These are phyloP conservation scores for Phragmites australis DNA, from an alignment of 176 grass and related monocot species.

Conservation along the genomic window DNA sequence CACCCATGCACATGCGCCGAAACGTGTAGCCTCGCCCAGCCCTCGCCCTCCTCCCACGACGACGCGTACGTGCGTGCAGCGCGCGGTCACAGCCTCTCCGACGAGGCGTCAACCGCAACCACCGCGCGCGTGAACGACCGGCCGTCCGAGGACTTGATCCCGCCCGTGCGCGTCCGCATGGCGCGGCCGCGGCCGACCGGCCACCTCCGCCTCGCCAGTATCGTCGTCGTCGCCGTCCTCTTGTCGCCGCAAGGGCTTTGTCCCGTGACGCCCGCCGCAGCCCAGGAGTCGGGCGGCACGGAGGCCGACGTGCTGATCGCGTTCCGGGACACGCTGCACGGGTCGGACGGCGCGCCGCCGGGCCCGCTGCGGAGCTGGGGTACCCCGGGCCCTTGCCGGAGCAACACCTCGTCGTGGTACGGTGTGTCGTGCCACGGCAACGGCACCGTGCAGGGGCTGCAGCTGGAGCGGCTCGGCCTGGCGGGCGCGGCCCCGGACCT, in stretches of 20 bases:
- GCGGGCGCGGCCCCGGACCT: slow-evolving; percentile 51
- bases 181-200: slow-evolving; percentile 36
- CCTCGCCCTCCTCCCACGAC: not conserved
- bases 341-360: slow-evolving; percentile 41
- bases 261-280: not conserved
- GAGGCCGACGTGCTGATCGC: slow-evolving; percentile 61
- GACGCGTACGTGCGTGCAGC: slow-evolving; percentile 25
- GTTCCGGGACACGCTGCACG: slow-evolving; percentile 62
- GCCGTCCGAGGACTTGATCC: no score
- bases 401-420: slow-evolving; percentile 57
- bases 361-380: slow-evolving; percentile 48
- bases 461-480: slow-evolving; percentile 70
- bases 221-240: not conserved
- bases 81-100: slow-evolving; percentile 22
- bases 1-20: slow-evolving; percentile 37
- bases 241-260: not conserved
- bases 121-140: slow-evolving; percentile 2
- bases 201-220: not conserved
- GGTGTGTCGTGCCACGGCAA: slow-evolving; percentile 79
- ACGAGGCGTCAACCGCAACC: not conserved
- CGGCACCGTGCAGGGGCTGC: slow-evolving; percentile 68
- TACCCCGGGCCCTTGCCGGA: slow-evolving; percentile 45
- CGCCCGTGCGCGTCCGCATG: slow-evolving; percentile 42
- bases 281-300: not conserved
- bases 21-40: slow-evolving; percentile 32